These are phyloP conservation scores for Wickerhamiella allomyrinae DNA, from an alignment of 805 yeast genomes.

Conservation along the genomic window DNA sequence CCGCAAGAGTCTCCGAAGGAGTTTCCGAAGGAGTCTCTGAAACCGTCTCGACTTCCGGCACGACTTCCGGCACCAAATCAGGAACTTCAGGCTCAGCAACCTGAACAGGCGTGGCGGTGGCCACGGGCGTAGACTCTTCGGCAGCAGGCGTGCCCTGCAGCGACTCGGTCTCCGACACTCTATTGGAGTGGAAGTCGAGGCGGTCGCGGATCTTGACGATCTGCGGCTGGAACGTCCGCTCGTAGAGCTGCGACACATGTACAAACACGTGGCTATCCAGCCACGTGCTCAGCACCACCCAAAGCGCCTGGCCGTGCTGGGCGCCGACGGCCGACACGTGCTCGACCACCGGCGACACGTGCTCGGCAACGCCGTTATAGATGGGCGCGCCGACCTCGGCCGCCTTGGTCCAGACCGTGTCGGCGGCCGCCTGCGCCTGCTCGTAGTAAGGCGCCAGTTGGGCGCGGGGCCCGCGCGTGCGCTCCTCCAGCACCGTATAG, in stretches of 20 bases:
- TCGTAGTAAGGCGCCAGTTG: background rate
- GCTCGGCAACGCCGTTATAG: background rate
- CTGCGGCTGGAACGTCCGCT: background rate
- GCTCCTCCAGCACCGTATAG: background rate
- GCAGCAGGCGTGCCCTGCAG: background rate
- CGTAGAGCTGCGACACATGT: background rate
- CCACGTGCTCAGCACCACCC: background rate
- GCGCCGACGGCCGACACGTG: background rate
- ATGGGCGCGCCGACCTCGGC: background rate
- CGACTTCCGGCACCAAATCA: too few relatives aligned
- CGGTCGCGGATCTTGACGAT: conserved; percentile 3
- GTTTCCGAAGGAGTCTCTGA: too few relatives aligned
- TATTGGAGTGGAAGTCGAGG: background rate
- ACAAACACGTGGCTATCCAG: background rate
- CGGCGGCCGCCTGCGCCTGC: background rate
- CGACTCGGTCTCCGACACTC: background rate
- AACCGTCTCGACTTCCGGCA: too few relatives aligned
- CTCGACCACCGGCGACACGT: background rate
- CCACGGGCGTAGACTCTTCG: background rate
- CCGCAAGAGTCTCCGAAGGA: too few relatives aligned
- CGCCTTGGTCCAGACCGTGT: background rate
- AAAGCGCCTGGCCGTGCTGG: background rate
- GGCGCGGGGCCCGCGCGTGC: background rate
- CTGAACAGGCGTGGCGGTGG: too few relatives aligned
- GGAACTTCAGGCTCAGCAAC: too few relatives aligned